Evolutionary conservation across 164 flowering plant genomes (phyloP).

Genomic region (Saururus chinensis): DNA sequence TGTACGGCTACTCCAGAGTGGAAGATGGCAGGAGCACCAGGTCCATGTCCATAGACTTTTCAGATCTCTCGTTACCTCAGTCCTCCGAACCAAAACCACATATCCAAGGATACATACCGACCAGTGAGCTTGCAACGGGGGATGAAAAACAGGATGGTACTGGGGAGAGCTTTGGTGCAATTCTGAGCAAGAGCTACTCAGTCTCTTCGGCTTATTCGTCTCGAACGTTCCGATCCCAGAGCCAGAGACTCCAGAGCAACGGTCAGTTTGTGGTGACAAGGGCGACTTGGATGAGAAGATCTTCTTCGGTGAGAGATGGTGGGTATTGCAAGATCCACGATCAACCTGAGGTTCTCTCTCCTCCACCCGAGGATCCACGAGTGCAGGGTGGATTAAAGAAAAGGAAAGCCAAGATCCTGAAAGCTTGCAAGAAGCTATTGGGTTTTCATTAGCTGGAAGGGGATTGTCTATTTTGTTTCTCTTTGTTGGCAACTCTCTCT

Average conservation of each 20-base stretch:
- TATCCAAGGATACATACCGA: conserved; percentile 2
- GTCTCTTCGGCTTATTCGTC: conserved; percentile 16
- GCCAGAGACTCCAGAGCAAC: conserved; percentile 1
- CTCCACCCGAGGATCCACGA: background rate
- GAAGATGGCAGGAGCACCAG: conserved; percentile 10
- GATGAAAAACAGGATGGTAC: conserved; percentile 14
- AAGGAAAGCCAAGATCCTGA: conserved; percentile 7
- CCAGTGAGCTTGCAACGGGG: conserved; percentile 3
- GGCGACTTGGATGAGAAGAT: conserved; percentile 39
- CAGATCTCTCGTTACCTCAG: conserved; percentile 24
- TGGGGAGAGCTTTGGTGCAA: conserved; percentile 12
- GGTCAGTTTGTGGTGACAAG: conserved; percentile 22
- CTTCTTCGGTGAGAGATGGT: conserved; percentile 46
- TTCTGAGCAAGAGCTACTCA: conserved; percentile 25
- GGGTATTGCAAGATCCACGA: conserved; percentile 51
- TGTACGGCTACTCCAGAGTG: conserved; percentile 46
- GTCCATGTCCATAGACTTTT: conserved; percentile 39
- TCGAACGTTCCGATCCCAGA: conserved; percentile 12
- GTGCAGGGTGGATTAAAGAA: conserved; percentile 6
- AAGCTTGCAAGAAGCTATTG: conserved; percentile 13
- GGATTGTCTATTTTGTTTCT: background rate
- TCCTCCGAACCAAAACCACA: conserved; percentile 3
- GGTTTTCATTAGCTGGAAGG: conserved; percentile 1
- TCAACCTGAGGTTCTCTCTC: conserved; percentile 15
- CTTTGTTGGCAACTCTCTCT: background rate